A percentile compares a stretch with the other conserved stretches of the same genome.
Evolutionary conservation across 495 filamentous ascomycete genomes (phyloP).

Genomic region (Sabuloglossum arenarium): DNA sequence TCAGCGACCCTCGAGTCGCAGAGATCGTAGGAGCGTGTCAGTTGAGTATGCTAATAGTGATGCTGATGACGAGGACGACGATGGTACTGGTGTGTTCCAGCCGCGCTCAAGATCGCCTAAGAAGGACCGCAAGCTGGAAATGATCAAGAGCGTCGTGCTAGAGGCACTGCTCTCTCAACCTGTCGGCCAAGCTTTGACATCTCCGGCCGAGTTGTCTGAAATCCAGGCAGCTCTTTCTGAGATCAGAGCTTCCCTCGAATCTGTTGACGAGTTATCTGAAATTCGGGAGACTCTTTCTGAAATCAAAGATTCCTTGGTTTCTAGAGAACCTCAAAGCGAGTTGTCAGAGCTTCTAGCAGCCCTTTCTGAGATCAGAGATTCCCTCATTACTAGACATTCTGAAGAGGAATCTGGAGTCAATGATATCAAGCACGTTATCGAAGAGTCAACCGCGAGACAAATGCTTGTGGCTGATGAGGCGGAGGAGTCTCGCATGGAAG

Average conservation of each 20-base stretch:
- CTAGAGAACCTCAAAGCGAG: too few relatives aligned
- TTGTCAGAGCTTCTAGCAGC: too few relatives aligned
- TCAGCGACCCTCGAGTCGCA: conserved; percentile 17
- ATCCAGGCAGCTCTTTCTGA: conserved; percentile 37
- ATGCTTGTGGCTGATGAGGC: conserved; percentile 15
- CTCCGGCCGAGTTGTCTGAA: conserved; percentile 22
- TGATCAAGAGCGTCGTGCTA: conserved; percentile 56
- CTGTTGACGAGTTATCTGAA: conserved; percentile 21
- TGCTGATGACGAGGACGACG: conserved; percentile 87
- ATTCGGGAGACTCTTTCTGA: conserved; percentile 37
- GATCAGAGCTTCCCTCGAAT: conserved; percentile 25
- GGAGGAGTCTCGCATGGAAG: conserved; percentile 6
- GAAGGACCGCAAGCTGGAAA: conserved; percentile 59
- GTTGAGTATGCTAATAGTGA: conserved; percentile 57
- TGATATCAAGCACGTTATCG: conserved; percentile 25
- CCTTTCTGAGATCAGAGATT: neutral
- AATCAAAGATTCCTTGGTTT: conserved; percentile 29
- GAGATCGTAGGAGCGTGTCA: conserved; percentile 33
- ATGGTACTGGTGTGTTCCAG: conserved; percentile 20
- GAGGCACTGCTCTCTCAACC: conserved; percentile 52
- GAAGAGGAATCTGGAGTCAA: neutral
- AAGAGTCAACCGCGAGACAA: conserved; percentile 25
- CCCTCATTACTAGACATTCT: conserved; percentile 6
- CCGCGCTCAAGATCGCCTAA: conserved; percentile 43
- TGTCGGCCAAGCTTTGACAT: neutral